Evolutionary conservation across 192 early-diverging fungal species (phyloP), one percentile per base, ranked within the genome.

Genomic region (Coemansia biformis): DNA sequence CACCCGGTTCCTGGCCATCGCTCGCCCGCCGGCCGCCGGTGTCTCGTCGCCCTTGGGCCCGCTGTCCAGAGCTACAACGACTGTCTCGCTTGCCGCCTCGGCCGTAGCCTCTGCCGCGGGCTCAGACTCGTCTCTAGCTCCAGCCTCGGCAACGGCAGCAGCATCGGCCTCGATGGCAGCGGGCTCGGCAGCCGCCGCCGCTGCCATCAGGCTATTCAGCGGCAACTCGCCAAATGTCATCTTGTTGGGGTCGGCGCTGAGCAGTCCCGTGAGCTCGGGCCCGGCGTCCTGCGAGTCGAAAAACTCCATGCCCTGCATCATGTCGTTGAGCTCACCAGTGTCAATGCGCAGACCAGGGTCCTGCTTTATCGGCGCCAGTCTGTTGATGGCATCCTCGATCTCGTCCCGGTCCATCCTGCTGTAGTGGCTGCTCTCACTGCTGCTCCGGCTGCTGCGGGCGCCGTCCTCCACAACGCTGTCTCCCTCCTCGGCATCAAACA

Each of bases 241-340:
- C 31, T 54, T 51, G 16, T 49, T 51, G 28, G 67, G 56, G 16
- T 63, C 56, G 14, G 56, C 67, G 35, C 60, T 62, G 11, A 71
- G 57, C 60, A 71, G 54, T 0, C 67, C 67, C 24, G 61, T 71
- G 5, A 71, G 57, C 48, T 71, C 67, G 5, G 67, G 67, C 2
- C 67, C 66, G 26, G 19, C 44, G 9, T 37, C 43, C 10, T 37
- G 32, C 14, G 37, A 29, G 18, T 48, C 66, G 8, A 70, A 63
- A 34, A 70, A 71, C 18, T 71, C 67, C 6, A 71, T 71, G n/a
- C 60, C 60, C 34, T 59, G 51, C 8, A 71, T 63, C 19, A 71
- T 58, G 28, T 51, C 48, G 8, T 51, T 35, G 8, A 70, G 51
- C 4, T 28, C 17, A n/a, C 24, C 24, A 31, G 54, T 31, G 14